phyloP scores from a whole-genome alignment of 192 early-diverging fungal genomes.

The Kappamyces sp. region DNA sequence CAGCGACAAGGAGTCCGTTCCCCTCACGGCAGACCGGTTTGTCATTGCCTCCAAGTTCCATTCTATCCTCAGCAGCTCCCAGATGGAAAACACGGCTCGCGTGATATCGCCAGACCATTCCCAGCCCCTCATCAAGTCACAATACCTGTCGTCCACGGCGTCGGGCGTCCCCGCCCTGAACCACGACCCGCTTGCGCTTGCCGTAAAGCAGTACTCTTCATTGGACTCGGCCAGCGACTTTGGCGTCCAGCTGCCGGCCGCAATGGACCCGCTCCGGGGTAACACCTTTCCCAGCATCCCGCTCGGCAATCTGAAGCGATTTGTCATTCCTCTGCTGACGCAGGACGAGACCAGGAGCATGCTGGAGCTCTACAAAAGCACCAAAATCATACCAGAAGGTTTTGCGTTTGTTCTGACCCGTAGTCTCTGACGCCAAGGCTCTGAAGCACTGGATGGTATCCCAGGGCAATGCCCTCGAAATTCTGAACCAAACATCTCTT shows the following conservation, averaged over 20 bases:
- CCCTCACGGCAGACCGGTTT: slow-evolving; percentile 15
- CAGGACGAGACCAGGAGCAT: neutral
- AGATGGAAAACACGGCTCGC: slow-evolving; percentile 13
- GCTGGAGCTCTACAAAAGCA: slow-evolving; percentile 8
- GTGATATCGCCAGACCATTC: slow-evolving; percentile 19
- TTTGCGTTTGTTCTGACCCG: neutral
- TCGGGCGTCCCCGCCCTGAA: neutral
- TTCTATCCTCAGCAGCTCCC: slow-evolving; percentile 1
- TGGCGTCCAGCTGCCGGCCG: neutral
- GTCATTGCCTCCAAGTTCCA: slow-evolving; percentile 20
- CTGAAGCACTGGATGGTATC: slow-evolving; percentile 13
- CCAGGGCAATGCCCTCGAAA: slow-evolving; percentile 1
- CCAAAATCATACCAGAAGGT: neutral
- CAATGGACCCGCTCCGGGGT: too few species aligned
- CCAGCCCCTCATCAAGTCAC: slow-evolving; percentile 15
- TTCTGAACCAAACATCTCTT: slow-evolving; percentile 12
- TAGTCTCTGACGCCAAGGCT: slow-evolving; percentile 4
- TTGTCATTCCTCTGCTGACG: slow-evolving; percentile 7
- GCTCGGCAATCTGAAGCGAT: neutral
- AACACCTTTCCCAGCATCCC: slow-evolving; percentile 6
- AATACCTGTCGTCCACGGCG: slow-evolving; percentile 13
- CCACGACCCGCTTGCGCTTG: neutral
- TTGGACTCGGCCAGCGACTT: neutral
- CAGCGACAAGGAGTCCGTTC: slow-evolving; percentile 21
- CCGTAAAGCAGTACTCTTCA: neutral